A percentile compares a stretch with the other conserved stretches of the same genome.
Evolutionary conservation across 1,139 yeast genomes (phyloP).

Genomic region (Magnusiomyces paraingens): DNA sequence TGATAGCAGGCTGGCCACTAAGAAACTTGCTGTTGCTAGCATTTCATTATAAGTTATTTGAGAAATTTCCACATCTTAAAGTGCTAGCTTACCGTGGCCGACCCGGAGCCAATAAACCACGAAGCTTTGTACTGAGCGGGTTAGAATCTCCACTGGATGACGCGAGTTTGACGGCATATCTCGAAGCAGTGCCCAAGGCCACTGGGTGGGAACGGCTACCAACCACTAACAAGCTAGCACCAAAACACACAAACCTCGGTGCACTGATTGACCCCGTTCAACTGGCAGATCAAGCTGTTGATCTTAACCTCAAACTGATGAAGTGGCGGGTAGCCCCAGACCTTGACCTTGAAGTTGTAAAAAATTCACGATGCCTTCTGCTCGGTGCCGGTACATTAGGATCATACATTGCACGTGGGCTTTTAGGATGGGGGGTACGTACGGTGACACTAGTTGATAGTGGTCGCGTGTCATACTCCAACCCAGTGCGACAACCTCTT

Average conservation of each 20-base stretch:
- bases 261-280: conserved; percentile 71
- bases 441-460: conserved; percentile 82
- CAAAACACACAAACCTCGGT: conserved; percentile 78
- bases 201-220: conserved; percentile 87
- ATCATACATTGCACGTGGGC: conserved; percentile 76
- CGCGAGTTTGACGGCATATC: conserved; percentile 5
- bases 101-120: conserved; percentile 2
- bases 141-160: neutral
- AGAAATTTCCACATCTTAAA: conserved; percentile 7
- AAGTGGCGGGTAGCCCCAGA: conserved; percentile 93
- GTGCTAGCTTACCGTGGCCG: conserved; percentile 28
- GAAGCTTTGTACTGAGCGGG: conserved; percentile 8
- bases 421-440: conserved; percentile 92
- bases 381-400: conserved; percentile 98
- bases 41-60: conserved; percentile 7
- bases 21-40: conserved; percentile 56
- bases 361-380: conserved; percentile 55
- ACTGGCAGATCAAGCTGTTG: conserved; percentile 87
- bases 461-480: conserved; percentile 82
- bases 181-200: conserved; percentile 31
- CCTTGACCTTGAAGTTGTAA: conserved; percentile 59
- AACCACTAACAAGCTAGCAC: conserved; percentile 60
- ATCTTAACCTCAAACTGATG: conserved; percentile 83
- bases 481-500: conserved; percentile 91
- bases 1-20: conserved; percentile 53